Evolutionary conservation across 2,329 filamentous ascomycete species (phyloP).

Genomic region (Colletotrichum destructivum): DNA sequence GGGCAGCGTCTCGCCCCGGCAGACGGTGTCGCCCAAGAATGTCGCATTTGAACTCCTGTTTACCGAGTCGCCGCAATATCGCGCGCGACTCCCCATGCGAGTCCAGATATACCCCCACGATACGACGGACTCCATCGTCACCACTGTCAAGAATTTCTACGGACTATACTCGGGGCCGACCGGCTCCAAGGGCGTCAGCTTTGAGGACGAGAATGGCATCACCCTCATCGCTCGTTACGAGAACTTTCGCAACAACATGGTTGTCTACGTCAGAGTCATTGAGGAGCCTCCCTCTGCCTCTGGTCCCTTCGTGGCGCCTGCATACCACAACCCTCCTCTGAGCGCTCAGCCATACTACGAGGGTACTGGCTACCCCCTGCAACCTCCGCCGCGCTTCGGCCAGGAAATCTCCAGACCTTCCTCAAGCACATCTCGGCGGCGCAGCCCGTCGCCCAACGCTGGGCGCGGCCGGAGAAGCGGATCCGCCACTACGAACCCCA

Average conservation of each 20-base stretch:
- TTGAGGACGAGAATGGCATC: conserved; percentile 90
- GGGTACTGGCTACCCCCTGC: conserved; percentile 66
- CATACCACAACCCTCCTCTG: conserved; percentile 67
- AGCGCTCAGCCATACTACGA: conserved; percentile 70
- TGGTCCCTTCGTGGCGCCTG: conserved; percentile 66
- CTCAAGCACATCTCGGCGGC: conserved; percentile 80
- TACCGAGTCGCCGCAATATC: conserved; percentile 76
- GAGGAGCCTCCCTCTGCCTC: conserved; percentile 66
- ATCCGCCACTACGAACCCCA: conserved; percentile 75
- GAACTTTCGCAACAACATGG: conserved; percentile 94
- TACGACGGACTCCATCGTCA: conserved; percentile 97
- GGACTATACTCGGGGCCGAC: conserved; percentile 86
- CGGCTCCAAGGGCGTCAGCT: conserved; percentile 87
- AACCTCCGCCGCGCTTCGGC: conserved; percentile 64
- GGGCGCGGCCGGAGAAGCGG: conserved; percentile 82
- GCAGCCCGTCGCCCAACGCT: conserved; percentile 82
- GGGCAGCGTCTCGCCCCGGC: conserved; percentile 64
- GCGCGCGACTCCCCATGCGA: conserved; percentile 85
- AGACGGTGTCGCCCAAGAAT: conserved; percentile 73
- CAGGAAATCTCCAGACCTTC: conserved; percentile 77
- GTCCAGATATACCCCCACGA: conserved; percentile 96
- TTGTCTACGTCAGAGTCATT: conserved; percentile 91
- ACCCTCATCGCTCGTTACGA: conserved; percentile 96
- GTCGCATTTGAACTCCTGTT: conserved; percentile 86
- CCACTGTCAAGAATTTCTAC: conserved; percentile 99